phyloP scores from a whole-genome alignment of 768 basidiomycete genomes.

The Leucocoprinus birnbaumii region DNA sequence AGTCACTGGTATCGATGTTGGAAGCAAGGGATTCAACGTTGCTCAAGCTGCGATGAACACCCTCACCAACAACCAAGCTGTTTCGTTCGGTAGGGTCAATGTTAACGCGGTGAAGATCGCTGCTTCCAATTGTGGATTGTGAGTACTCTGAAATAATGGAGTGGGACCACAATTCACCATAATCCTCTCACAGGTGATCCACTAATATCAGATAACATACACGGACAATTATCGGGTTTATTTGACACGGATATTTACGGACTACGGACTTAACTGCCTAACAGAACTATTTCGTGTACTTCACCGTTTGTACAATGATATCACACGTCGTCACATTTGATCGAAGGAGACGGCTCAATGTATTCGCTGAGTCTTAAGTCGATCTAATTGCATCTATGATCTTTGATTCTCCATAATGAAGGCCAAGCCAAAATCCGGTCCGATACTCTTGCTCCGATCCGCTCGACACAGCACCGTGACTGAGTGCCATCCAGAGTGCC shows the following conservation, averaged over 20 bases:
- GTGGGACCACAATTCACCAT: neutral
- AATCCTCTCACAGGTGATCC: neutral
- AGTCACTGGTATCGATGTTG: conserved; percentile 51
- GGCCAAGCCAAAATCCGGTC: conserved; percentile 45
- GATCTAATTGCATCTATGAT: neutral
- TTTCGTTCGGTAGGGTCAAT: conserved; percentile 42
- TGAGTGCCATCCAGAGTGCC: conserved; percentile 30
- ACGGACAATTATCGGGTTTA: neutral
- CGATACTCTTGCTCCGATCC: conserved; percentile 43
- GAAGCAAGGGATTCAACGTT: conserved; percentile 43
- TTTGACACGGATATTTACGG: neutral
- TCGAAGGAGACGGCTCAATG: neutral
- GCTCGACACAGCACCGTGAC: conserved; percentile 28
- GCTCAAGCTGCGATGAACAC: conserved; percentile 50
- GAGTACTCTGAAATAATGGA: neutral
- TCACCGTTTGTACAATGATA: neutral
- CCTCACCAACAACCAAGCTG: conserved; percentile 46
- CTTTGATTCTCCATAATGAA: conserved; percentile 39
- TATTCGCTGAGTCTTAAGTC: neutral
- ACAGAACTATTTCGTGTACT: too few relatives aligned
- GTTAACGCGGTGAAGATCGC: conserved; percentile 41
- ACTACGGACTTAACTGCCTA: neutral
- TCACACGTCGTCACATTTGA: neutral
- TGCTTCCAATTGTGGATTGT: conserved; percentile 49
- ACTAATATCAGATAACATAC: neutral